Evolutionary conservation across 2,329 filamentous ascomycete species (phyloP).

Genomic region (Xenosphaeropsis pyriputrescens): DNA sequence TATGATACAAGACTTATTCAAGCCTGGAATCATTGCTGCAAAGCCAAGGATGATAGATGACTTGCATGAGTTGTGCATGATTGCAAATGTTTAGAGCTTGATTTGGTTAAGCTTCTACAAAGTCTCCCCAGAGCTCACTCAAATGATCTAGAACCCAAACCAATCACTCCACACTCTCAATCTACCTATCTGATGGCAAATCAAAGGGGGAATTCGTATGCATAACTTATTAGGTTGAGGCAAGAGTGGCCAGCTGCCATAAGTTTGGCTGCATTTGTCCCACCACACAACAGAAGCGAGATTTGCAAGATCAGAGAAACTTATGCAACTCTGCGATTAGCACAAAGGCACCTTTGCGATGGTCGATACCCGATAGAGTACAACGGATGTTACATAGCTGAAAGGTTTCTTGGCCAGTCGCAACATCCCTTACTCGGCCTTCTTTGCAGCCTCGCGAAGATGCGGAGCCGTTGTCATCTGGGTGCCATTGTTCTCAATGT

Average conservation of each 20-base stretch:
- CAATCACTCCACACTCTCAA: background rate
- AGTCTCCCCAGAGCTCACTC: too few species aligned
- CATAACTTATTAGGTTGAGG: background rate
- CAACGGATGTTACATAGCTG: background rate
- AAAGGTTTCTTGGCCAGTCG: background rate
- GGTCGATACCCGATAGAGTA: too few species aligned
- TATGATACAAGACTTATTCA: too few species aligned
- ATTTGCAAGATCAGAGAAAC: background rate
- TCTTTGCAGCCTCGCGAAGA: constrained; percentile 1
- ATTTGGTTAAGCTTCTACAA: too few species aligned
- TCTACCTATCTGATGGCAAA: background rate
- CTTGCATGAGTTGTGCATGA: too few species aligned
- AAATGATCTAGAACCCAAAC: too few species aligned
- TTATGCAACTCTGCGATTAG: background rate
- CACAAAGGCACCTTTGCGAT: background rate
- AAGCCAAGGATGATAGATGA: too few species aligned
- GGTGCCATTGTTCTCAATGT: constrained; percentile 42
- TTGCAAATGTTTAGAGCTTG: too few species aligned
- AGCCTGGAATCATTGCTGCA: too few species aligned
- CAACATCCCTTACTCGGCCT: background rate
- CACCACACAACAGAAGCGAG: too few species aligned
- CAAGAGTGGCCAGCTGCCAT: background rate
- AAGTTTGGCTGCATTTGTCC: background rate
- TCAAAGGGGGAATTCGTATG: background rate
- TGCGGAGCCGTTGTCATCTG: constrained; percentile 1